Base-by-base conservation (phyloP, 495 filamentous ascomycete species). In the Penicillium nucicola region DNA sequence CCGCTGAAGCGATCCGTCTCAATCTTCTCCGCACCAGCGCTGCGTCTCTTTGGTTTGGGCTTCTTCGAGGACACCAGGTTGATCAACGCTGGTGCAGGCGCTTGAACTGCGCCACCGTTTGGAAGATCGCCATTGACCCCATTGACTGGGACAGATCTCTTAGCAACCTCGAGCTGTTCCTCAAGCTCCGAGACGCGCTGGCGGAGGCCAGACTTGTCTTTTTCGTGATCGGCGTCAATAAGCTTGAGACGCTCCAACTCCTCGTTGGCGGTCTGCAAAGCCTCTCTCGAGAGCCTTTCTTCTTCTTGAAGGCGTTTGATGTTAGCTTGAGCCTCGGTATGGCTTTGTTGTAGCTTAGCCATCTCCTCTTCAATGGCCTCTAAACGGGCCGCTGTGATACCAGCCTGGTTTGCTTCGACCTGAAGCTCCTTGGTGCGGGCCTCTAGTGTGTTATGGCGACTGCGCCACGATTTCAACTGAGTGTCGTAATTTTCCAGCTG, bases 41-140 rank as follows among this genome's bases (percentile, higher is more conserved):
- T 97, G 40, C 95, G 82, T 63, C 93, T 75, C 77, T 97, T 96
- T 8, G 93, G 92, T 76, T 96, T 97, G 30, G 92, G 90, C 76
- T 96, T 97, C 82, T 97, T 99, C 17, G 90, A 89, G 11, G 92
- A 89, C 13, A 99, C 93, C 39, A 99, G 76, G 64, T 97, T 97
- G 76, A 99, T 97, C 45, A 99, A 79, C 44, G 90, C 90, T 48
- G 77, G 86, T 2, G 81, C 73, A 49, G 85, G 80, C 18, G 78
- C 64, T 47, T 79, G 76, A 10, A 68, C 52, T 41, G 67, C 61
- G 50, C 66, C 71, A 34, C 89, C 90, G 63, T 95, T 96, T 33
- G 75, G 68, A 46, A 87, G 58, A 45, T 95, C 90, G 39, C 87
- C 88, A 37, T 70, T 69, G 33, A 71, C 71, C 32, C 64, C 71